These are phyloP conservation scores for Pachysandra terminalis DNA, from an alignment of 164 flowering plant species.

Conservation along the genomic window DNA sequence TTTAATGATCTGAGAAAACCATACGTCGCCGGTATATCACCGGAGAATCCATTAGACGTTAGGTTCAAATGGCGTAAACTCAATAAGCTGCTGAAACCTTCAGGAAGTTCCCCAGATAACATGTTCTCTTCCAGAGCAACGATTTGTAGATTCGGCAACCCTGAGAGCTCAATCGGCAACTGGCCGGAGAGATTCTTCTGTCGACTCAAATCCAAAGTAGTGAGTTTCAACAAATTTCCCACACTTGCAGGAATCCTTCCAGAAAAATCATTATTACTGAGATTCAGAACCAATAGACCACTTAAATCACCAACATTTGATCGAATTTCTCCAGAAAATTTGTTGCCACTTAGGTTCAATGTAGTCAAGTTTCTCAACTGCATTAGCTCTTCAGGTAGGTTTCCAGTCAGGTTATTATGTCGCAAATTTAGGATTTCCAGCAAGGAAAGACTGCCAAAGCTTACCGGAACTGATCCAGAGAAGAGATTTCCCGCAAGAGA, in stretches of 20 bases:
- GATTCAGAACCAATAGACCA: slow-evolving; percentile 40
- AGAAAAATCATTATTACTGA: slow-evolving; percentile 55
- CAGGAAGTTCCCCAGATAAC: slow-evolving; percentile 55
- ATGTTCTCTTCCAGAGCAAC: slow-evolving; percentile 53
- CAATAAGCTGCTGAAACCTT: slow-evolving; percentile 68
- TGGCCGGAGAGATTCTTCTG: slow-evolving; percentile 58
- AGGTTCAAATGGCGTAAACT: slow-evolving; percentile 49
- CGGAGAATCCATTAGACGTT: slow-evolving; percentile 47
- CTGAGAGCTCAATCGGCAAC: slow-evolving; percentile 60
- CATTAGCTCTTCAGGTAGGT: slow-evolving; percentile 44
- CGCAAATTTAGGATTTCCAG: slow-evolving; percentile 48
- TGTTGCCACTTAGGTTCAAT: slow-evolving; percentile 50
- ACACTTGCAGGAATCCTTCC: slow-evolving; percentile 53
- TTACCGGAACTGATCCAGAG: slow-evolving; percentile 43
- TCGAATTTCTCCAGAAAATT: slow-evolving; percentile 41
- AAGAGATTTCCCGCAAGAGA: slow-evolving; percentile 56
- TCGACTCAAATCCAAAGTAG: slow-evolving; percentile 58
- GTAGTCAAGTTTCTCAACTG: slow-evolving; percentile 41
- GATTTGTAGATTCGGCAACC: slow-evolving; percentile 57
- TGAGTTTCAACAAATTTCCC: slow-evolving; percentile 46
- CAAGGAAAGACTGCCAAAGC: slow-evolving; percentile 30
- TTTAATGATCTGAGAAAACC: slow-evolving; percentile 46
- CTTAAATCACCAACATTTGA: slow-evolving; percentile 35
- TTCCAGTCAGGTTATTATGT: slow-evolving; percentile 45
- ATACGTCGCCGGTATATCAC: slow-evolving; percentile 49